Evolutionary conservation across 73 alveolate genomes (phyloP).

Genomic region (Symbiodinium pilosum): DNA sequence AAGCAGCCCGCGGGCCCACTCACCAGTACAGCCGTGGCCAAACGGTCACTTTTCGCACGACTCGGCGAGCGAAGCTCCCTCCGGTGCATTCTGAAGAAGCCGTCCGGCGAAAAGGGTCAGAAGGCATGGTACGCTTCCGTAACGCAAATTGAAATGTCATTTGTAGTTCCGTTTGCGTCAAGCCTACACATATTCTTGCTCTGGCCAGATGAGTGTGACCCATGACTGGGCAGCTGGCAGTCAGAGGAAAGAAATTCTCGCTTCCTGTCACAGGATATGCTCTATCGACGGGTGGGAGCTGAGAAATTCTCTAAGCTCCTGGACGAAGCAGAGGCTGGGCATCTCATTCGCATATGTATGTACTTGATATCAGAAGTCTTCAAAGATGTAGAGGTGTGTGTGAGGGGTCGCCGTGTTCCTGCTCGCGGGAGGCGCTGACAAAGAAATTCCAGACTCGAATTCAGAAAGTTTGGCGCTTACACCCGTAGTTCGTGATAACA

Average conservation of each 20-base stretch:
- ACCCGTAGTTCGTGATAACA: too few species aligned
- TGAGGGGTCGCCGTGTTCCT: background rate
- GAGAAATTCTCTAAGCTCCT: conserved; percentile 38
- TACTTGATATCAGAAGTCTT: background rate
- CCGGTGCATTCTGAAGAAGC: too few species aligned
- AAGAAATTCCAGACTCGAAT: conserved; percentile 56
- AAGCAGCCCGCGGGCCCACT: too few species aligned
- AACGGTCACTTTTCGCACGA: background rate
- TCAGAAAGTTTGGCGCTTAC: conserved; percentile 2
- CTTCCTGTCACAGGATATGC: conserved; percentile 41
- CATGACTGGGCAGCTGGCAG: too few species aligned
- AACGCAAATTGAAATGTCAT: too few species aligned
- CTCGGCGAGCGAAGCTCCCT: conserved; percentile 7
- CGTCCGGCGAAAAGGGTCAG: too few species aligned
- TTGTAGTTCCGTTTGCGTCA: too few species aligned
- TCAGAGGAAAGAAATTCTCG: too few species aligned
- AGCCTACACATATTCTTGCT: too few species aligned
- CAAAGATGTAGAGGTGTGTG: background rate
- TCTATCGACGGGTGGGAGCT: conserved; percentile 54
- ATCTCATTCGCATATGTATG: background rate
- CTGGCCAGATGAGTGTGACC: too few species aligned
- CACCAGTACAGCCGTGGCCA: background rate
- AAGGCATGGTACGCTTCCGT: too few species aligned
- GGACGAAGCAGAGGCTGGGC: conserved; percentile 62
- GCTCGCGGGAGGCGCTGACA: conserved; percentile 15